Percentiles rank a stretch among this genome's conserved stretches.
Evolutionary conservation across 2,329 filamentous ascomycete genomes (phyloP).

Genomic region (Penicillium sp.): DNA sequence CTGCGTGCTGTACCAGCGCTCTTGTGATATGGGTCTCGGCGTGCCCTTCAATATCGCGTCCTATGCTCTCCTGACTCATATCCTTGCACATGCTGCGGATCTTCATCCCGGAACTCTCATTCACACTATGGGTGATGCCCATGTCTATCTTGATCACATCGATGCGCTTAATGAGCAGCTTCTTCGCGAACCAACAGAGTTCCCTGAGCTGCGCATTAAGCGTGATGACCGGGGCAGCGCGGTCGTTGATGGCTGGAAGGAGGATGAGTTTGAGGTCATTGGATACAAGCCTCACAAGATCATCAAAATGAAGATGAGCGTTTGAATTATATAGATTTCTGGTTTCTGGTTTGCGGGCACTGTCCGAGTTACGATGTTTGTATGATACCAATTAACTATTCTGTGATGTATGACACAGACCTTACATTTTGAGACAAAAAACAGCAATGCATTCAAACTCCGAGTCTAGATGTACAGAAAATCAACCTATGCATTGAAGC

Average conservation of each 20-base stretch:
- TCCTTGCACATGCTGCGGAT: slow-evolving; percentile 85
- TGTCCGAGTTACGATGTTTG: slow-evolving; percentile 16
- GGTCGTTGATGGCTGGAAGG: slow-evolving; percentile 88
- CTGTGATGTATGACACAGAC: slow-evolving; percentile 6
- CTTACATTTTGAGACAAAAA: background rate
- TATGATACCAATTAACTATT: slow-evolving; percentile 25
- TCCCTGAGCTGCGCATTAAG: slow-evolving; percentile 74
- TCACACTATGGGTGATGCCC: slow-evolving; percentile 97
- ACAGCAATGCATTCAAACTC: background rate
- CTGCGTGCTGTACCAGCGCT: slow-evolving; percentile 88
- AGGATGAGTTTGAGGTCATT: slow-evolving; percentile 82
- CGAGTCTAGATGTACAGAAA: background rate
- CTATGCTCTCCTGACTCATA: slow-evolving; percentile 91
- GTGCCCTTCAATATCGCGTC: slow-evolving; percentile 97
- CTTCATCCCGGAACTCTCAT: slow-evolving; percentile 83
- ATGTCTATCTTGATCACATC: slow-evolving; percentile 90
- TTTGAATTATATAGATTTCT: slow-evolving; percentile 48
- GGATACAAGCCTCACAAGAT: slow-evolving; percentile 88
- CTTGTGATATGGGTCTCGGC: slow-evolving; percentile 94
- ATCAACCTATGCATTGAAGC: background rate
- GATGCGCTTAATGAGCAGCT: slow-evolving; percentile 82
- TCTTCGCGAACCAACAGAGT: slow-evolving; percentile 73
- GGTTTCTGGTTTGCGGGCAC: background rate
- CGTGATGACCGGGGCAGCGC: slow-evolving; percentile 70
- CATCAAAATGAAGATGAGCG: slow-evolving; percentile 99